These are phyloP conservation scores for Vaccinium darrowii DNA, from an alignment of 148 eudicot genomes.

Conservation along the genomic window DNA sequence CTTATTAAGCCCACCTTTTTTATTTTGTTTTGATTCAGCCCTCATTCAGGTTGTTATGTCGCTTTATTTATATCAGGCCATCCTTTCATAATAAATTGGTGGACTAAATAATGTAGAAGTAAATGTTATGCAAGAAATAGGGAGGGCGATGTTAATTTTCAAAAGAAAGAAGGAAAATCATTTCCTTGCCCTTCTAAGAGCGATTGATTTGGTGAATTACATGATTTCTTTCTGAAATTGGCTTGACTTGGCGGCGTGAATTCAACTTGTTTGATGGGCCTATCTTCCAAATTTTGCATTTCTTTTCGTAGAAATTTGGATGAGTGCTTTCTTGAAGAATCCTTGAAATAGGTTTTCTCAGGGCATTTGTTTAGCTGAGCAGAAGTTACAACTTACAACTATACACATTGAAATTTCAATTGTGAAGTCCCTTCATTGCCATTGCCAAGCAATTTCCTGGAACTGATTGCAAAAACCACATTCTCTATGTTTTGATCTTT, in stretches of 20 bases:
- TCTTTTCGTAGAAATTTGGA: not conserved
- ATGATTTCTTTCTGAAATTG: not conserved
- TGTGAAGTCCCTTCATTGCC: not conserved
- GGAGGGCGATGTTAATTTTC: not conserved
- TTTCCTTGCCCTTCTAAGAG: not conserved
- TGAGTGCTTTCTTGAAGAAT: not conserved
- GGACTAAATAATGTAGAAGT: not conserved
- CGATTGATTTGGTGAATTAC: not conserved
- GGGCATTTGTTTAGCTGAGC: not conserved
- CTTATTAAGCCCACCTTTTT: not conserved
- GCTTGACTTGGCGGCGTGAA: not conserved
- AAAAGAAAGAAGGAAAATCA: not conserved
- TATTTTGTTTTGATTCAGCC: not conserved
- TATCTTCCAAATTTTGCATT: not conserved
- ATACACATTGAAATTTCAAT: not conserved
- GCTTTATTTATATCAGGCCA: not conserved
- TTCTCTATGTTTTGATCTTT: not conserved
- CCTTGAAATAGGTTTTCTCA: not conserved
- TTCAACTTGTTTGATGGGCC: not conserved
- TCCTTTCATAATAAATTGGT: not conserved
- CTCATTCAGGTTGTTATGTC: not conserved
- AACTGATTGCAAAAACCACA: not conserved
- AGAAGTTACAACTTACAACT: not conserved
- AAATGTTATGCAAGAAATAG: not conserved
- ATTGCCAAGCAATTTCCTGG: not conserved